Evolutionary conservation across 2,329 filamentous ascomycete species (phyloP), one percentile per base, ranked within the genome.

Genomic region (Trichoderma guizhouense): DNA sequence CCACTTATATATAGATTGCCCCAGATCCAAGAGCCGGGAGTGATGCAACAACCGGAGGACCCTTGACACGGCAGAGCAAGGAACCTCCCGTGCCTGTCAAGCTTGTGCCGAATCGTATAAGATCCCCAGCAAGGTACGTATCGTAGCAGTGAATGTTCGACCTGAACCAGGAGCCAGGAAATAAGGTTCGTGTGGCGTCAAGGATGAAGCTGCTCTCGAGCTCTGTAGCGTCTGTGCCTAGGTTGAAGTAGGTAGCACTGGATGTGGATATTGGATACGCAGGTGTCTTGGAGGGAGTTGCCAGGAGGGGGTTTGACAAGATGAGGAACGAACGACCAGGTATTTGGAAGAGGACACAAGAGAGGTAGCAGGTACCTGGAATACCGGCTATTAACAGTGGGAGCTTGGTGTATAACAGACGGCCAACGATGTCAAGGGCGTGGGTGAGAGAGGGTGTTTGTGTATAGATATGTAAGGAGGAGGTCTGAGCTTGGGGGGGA

Each of bases 181-280:
- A 28, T 69, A 69, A 53, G 57, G 66, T 69, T 69, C 39, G 57
- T 51, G 66, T 60, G 66, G 66, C 66, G 66, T 69, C 66, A 32
- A 69, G 28, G 66, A 69, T 51, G 66, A 62, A 28, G 57, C 66
- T 53, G 30, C 39, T 43, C 57, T 62, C 36, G 28, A 67, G 64
- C 64, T 69, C 55, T 61, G 11, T 58, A 67, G 64, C 64, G 64
- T 43, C 51, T 36, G 51, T 67, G 30, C 34, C 64, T 67, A 32
- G 57, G 57, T 34, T 24, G 57, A 26, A 21, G 28, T 53, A 69
- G 26, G 34, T 18, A 53, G 57, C 24, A 47, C 36, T 26, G 26
- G 55, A 30, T 28, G 53, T 15, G 18, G 53, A n/a, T 32, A 9
- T 58, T 24, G 47, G 15, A 36, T 26, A 47, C 21, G 9, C 15